Evolutionary conservation across 1,284 basidiomycete species (phyloP).

Genomic region (Ceratobasidium sp.): DNA sequence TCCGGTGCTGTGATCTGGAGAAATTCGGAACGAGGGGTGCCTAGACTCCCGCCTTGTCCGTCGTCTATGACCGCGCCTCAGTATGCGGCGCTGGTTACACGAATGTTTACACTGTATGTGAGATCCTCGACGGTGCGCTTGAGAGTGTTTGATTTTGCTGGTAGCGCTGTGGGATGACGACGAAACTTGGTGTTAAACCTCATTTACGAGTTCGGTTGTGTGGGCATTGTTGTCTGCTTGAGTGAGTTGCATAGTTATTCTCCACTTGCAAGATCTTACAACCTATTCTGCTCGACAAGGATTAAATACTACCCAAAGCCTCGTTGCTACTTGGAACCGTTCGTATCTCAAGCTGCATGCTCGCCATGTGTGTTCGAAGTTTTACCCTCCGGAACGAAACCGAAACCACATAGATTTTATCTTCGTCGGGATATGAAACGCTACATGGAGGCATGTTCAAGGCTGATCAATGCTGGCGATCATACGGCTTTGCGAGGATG

Average conservation of each 20-base stretch:
- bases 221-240: background rate
- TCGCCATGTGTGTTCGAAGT: background rate
- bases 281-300: background rate
- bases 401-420: background rate
- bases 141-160: background rate
- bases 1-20: background rate
- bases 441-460: background rate
- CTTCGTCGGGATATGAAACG: slow-evolving; percentile 7
- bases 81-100: slow-evolving; percentile 51
- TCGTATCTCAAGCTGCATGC: slow-evolving; percentile 8
- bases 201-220: slow-evolving; percentile 2
- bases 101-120: slow-evolving; percentile 9
- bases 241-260: background rate
- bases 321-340: background rate
- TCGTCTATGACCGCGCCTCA: slow-evolving; percentile 48
- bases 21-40: background rate
- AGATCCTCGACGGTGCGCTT: background rate
- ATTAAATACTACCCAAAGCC: background rate
- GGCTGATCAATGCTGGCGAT: background rate
- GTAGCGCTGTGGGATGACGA: background rate
- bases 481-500: background rate
- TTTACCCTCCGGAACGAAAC: background rate
- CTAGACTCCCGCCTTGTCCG: slow-evolving; percentile 49
- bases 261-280: too few relatives aligned
- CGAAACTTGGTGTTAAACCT: slow-evolving; percentile 3